A percentile compares a stretch with the other conserved stretches of the same genome.
Evolutionary conservation across 2,329 filamentous ascomycete species (phyloP).

Genomic region (Emergomyces orientalis): DNA sequence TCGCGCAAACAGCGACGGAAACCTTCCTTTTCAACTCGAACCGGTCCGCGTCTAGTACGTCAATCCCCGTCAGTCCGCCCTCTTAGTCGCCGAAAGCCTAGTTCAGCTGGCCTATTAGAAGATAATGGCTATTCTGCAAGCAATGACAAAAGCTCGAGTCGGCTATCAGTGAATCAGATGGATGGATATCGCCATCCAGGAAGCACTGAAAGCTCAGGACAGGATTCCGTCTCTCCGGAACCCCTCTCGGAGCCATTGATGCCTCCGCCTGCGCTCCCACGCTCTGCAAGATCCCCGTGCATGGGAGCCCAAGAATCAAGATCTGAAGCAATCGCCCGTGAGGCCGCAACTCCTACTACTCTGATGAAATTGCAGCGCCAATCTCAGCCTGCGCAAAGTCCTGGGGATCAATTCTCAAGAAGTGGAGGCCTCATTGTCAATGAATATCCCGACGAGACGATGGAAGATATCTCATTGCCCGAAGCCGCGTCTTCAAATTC

Average conservation of each 20-base stretch:
- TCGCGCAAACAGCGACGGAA: slow-evolving; percentile 33
- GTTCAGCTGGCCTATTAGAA: slow-evolving; percentile 25
- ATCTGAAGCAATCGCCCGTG: slow-evolving; percentile 27
- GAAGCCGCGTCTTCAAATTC: slow-evolving; percentile 54
- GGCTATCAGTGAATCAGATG: slow-evolving; percentile 20
- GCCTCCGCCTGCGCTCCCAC: slow-evolving; percentile 41
- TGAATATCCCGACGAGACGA: slow-evolving; percentile 45
- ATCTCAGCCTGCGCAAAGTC: slow-evolving; percentile 30
- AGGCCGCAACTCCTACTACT: slow-evolving; percentile 77
- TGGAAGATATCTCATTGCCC: slow-evolving; percentile 62
- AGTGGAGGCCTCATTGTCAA: slow-evolving; percentile 30
- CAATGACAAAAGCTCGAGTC: slow-evolving; percentile 24
- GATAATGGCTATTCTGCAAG: slow-evolving; percentile 29
- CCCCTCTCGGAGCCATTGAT: slow-evolving; percentile 42
- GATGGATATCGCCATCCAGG: slow-evolving; percentile 25
- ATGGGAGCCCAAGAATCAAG: slow-evolving; percentile 26
- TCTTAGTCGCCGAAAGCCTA: slow-evolving; percentile 24
- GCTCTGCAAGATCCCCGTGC: slow-evolving; percentile 33
- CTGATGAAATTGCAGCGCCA: slow-evolving; percentile 64
- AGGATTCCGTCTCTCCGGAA: slow-evolving; percentile 43
- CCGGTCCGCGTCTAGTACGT: slow-evolving; percentile 30
- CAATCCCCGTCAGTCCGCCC: slow-evolving; percentile 39
- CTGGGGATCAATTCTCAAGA: slow-evolving; percentile 28
- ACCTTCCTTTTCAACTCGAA: slow-evolving; percentile 27
- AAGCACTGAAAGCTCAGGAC: slow-evolving; percentile 38